phyloP scores from a whole-genome alignment of 2,329 filamentous ascomycete genomes.

The Penicillium sp. region DNA sequence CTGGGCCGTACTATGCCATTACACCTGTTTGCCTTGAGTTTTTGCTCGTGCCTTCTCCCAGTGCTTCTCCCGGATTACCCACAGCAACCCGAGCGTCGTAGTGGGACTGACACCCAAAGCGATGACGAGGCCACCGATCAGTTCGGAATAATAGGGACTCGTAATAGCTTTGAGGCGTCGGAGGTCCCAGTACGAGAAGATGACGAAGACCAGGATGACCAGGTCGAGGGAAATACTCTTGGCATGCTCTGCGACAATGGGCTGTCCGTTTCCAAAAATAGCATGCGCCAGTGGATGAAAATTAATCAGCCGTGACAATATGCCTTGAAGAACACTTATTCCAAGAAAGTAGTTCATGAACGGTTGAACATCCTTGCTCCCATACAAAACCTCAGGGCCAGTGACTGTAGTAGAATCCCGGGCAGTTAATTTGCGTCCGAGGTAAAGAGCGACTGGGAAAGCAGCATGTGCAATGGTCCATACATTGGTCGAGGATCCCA shows the following conservation, averaged over 20 bases:
- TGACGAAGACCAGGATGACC: neutral
- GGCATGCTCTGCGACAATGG: too few species aligned
- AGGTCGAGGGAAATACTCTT: neutral
- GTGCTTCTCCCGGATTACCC: constrained; percentile 5
- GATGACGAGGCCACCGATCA: neutral
- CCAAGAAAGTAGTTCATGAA: too few species aligned
- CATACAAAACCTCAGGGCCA: neutral
- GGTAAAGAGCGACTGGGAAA: constrained; percentile 1
- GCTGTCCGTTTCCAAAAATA: too few species aligned
- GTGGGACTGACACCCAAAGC: neutral
- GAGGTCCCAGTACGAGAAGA: constrained; percentile 3
- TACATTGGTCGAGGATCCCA: neutral
- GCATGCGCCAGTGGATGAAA: neutral
- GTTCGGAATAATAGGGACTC: neutral
- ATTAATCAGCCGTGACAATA: too few species aligned
- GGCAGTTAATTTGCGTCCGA: neutral
- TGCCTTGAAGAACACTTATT: too few species aligned
- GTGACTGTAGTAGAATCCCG: neutral
- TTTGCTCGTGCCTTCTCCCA: constrained; percentile 2
- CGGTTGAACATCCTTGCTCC: neutral
- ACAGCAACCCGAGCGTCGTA: constrained; percentile 5
- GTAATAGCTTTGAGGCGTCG: constrained; percentile 1
- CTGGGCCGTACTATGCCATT: neutral
- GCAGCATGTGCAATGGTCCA: constrained; percentile 6
- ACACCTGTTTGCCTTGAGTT: neutral